Evolutionary conservation across 176 grass and related monocot species (phyloP).

Genomic region (barley (Hordeum vulgare)): DNA sequence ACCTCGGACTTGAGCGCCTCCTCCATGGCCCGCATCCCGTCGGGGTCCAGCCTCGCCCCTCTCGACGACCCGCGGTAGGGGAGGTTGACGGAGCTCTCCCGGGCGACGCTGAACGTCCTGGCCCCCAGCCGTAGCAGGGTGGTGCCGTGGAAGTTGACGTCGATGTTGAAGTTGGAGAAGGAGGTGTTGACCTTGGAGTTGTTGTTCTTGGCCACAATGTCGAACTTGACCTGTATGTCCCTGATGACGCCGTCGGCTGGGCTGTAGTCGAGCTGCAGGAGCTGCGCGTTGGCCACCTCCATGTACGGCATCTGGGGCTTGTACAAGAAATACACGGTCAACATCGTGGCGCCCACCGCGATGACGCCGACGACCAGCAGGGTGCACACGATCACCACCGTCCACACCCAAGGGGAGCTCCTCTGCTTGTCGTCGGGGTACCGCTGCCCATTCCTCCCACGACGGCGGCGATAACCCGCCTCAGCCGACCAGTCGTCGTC

Average conservation of each 20-base stretch:
- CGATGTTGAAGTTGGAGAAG: constrained; percentile 55
- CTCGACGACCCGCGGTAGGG: constrained; percentile 34
- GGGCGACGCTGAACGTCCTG: constrained; percentile 35
- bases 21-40: constrained; percentile 43
- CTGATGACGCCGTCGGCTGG: constrained; percentile 40
- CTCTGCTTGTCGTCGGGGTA: background rate
- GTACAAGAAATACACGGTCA: constrained; percentile 67
- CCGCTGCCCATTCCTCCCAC: background rate
- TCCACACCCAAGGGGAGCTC: constrained; percentile 24
- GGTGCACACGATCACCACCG: constrained; percentile 39
- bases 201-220: constrained; percentile 40
- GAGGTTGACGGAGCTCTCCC: constrained; percentile 41
- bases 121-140: constrained; percentile 43
- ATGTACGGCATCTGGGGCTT: constrained; percentile 68
- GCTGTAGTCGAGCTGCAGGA: constrained; percentile 33
- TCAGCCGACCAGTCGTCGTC: too few relatives aligned
- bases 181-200: constrained; percentile 56
- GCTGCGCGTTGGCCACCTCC: constrained; percentile 37
- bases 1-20: constrained; percentile 30
- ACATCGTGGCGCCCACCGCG: constrained; percentile 43
- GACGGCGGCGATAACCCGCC: background rate
- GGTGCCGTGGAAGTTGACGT: constrained; percentile 51
- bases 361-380: constrained; percentile 49
- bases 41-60: background rate
- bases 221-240: background rate